These are phyloP conservation scores for Albifimbria verrucaria DNA, from an alignment of 2,329 filamentous ascomycete genomes.

Conservation along the genomic window DNA sequence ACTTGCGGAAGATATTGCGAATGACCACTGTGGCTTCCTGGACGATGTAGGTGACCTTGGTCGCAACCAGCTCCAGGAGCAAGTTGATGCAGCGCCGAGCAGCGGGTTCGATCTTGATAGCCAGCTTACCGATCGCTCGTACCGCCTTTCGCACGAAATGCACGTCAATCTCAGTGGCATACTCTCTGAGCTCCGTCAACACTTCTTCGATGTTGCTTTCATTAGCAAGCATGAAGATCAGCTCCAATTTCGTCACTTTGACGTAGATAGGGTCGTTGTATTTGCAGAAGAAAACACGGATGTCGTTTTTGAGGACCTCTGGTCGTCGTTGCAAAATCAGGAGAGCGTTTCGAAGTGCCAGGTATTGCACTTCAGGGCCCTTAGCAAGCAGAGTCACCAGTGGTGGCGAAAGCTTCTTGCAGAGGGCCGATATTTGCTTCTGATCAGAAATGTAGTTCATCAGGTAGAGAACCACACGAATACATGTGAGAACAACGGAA, in stretches of 20 bases:
- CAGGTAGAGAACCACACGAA: slow-evolving; percentile 91
- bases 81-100: slow-evolving; percentile 89
- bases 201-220: slow-evolving; percentile 96
- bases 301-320: slow-evolving; percentile 92
- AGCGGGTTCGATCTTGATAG: slow-evolving; percentile 97
- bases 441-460: slow-evolving; percentile 98
- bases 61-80: slow-evolving; percentile 86
- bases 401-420: slow-evolving; percentile 89
- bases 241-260: slow-evolving; percentile 96
- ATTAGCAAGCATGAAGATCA: slow-evolving; percentile 98
- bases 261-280: slow-evolving; percentile 99
- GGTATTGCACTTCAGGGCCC: slow-evolving; percentile 96
- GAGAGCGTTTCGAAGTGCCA: slow-evolving; percentile 88
- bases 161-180: slow-evolving; percentile 97
- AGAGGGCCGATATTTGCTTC: slow-evolving; percentile 81
- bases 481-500: slow-evolving; percentile 91
- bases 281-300: slow-evolving; percentile 99
- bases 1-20: slow-evolving; percentile 98
- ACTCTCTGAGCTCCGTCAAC: slow-evolving; percentile 88
- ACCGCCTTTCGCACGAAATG: slow-evolving; percentile 98
- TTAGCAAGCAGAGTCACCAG: slow-evolving; percentile 93
- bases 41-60: slow-evolving; percentile 98
- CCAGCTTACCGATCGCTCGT: slow-evolving; percentile 93
- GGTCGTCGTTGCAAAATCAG: slow-evolving; percentile 90
- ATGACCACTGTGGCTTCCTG: slow-evolving; percentile 99